A percentile compares a stretch with the other conserved stretches of the same genome.
Conservation (phyloP, 2,329 filamentous ascomycete species). For the Epichloe amarillans region DNA sequence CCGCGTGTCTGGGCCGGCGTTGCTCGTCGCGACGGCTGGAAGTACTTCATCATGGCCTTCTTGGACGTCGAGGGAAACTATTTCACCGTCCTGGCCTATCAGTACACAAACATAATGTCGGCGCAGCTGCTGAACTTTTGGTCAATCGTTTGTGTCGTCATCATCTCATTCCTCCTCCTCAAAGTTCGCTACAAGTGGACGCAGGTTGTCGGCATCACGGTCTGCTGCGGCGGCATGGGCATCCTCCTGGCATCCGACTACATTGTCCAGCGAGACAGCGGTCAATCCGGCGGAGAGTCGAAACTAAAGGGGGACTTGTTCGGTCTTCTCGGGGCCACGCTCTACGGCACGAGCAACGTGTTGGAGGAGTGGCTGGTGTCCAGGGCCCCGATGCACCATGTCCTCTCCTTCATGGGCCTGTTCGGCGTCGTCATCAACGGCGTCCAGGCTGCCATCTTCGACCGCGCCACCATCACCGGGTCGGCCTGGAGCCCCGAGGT, state of each 20-base stretch:
- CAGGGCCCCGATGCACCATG: slow-evolving; percentile 79
- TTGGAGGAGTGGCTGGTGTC: slow-evolving; percentile 90
- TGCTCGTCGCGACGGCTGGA: slow-evolving; percentile 66
- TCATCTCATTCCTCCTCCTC: slow-evolving; percentile 70
- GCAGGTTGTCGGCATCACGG: slow-evolving; percentile 74
- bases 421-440: slow-evolving; percentile 88
- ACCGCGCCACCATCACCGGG: slow-evolving; percentile 35
- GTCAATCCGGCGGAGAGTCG: slow-evolving; percentile 46
- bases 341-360: slow-evolving; percentile 84
- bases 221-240: slow-evolving; percentile 85
- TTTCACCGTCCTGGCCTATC: slow-evolving; percentile 90
- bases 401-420: slow-evolving; percentile 79
- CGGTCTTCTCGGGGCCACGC: slow-evolving; percentile 73
- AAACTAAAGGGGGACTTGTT: slow-evolving; percentile 88
- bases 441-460: slow-evolving; percentile 81
- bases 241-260: slow-evolving; percentile 79
- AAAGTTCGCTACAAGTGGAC: slow-evolving; percentile 79
- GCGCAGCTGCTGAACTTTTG: slow-evolving; percentile 97
- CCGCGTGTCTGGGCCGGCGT: slow-evolving; percentile 54
- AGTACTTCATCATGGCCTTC: slow-evolving; percentile 85
- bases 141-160: slow-evolving; percentile 87
- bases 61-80: slow-evolving; percentile 96
- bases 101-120: slow-evolving; percentile 80
- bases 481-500: slow-evolving; percentile 25
- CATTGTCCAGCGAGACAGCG: slow-evolving; percentile 56